Evolutionary conservation across 495 filamentous ascomycete genomes (phyloP), one percentile per base, ranked within the genome.

Genomic region (Umbilicaria muhlenbergii): DNA sequence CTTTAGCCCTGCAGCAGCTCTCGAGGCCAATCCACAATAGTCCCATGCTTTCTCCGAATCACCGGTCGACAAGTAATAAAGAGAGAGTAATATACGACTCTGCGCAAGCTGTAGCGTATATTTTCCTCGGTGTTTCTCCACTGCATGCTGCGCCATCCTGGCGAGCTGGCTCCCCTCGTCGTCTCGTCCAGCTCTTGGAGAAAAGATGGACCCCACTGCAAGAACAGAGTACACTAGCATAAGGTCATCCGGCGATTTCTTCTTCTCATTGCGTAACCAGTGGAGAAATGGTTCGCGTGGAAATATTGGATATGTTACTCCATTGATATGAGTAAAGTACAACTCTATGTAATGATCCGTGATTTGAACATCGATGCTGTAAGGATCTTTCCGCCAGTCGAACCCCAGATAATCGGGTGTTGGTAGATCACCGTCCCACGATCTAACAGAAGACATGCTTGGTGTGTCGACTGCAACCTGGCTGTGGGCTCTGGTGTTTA

Each of bases 191-290:
- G 65, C 46, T n/a, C 70, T 66, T 12, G 65, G 56, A 0, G 77
- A 75, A 48, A 81, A 78, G 1, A 72, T 54, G 12, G 74, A 67
- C 7, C 69, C 74, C 47, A 76, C 46, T 2, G 74, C 65, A 51
- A 83, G 70, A 51, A 78, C 69, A 11, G 70, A 71, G 61, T 81
- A 84, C 38, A 79, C 67, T 38, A 80, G 66, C 76, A 83, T 86
- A 51, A 69, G 69, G 58, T 83, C 80, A 56, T 76, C 74, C 48
- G 65, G 62, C 36, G 66, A 71, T 54, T 80, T 81, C 15, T 61
- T 58, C 12, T 49, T 66, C 45, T 67, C 61, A 46, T 64, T 66
- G 35, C 58, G 65, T 32, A 74, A 46, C 74, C 74, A 79, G n/a
- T 59, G 37, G 17, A 65, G 39, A 43, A 78, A 75, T 11, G 54